A percentile compares a stretch with the other conserved stretches of the same genome.
Conservation (phyloP, 441 rosid species). For the Biscutella laevigata region DNA sequence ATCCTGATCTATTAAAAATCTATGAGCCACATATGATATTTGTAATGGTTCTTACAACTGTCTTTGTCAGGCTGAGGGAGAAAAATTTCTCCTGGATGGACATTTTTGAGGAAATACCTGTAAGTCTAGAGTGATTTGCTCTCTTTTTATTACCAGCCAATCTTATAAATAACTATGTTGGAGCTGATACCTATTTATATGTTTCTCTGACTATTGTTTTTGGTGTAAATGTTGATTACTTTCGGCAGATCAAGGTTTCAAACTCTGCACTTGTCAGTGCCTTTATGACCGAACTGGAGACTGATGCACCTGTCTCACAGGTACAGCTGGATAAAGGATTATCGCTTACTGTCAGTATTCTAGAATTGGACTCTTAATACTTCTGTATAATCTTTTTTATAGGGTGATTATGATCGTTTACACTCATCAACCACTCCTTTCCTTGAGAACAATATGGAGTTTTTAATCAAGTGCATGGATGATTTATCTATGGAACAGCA, state of each 20-base stretch:
- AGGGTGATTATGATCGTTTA: slow-evolving; percentile 89
- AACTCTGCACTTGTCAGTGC: slow-evolving; percentile 95
- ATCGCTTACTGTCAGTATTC: neutral
- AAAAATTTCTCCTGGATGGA: slow-evolving; percentile 95
- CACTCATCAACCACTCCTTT: slow-evolving; percentile 72
- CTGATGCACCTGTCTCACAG: slow-evolving; percentile 81
- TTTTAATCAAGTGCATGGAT: slow-evolving; percentile 94
- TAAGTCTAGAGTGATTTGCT: slow-evolving; percentile 33
- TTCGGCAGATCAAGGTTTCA: slow-evolving; percentile 79
- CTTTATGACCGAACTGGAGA: slow-evolving; percentile 86
- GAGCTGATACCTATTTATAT: neutral
- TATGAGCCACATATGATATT: slow-evolving; percentile 4
- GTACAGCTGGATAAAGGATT: slow-evolving; percentile 26
- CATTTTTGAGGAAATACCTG: slow-evolving; percentile 97
- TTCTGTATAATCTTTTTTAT: neutral
- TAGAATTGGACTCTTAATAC: neutral
- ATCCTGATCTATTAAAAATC: neutral
- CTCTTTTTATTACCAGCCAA: neutral
- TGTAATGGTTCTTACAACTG: slow-evolving; percentile 14
- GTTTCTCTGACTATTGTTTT: neutral
- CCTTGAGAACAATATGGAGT: slow-evolving; percentile 84
- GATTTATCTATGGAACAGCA: slow-evolving; percentile 82
- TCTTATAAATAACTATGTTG: neutral
- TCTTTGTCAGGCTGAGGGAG: slow-evolving; percentile 74
- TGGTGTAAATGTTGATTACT: neutral